phyloP scores from a whole-genome alignment of 768 basidiomycete species.

The Udeniomyces megalosporus region DNA sequence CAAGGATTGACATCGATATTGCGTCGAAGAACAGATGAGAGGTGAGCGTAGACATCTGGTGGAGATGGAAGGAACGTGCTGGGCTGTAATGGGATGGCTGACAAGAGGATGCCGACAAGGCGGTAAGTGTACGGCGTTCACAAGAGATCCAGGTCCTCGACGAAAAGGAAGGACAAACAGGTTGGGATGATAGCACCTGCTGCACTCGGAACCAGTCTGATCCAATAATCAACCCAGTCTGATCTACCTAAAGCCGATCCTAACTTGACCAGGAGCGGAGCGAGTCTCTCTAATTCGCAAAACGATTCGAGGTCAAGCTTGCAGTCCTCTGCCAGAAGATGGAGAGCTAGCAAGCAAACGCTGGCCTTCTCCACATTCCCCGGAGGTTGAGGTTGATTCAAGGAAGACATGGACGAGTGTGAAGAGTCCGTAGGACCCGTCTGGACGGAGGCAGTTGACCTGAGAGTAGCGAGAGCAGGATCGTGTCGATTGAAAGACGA shows the following conservation, averaged over 20 bases:
- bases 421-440: too few relatives aligned
- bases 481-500: conserved; percentile 5
- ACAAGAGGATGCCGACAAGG: background rate
- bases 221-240: conserved; percentile 91
- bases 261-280: conserved; percentile 37
- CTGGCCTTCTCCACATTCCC: background rate
- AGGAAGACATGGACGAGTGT: background rate
- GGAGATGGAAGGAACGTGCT: background rate
- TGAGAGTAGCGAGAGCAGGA: conserved; percentile 18
- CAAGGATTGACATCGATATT: background rate
- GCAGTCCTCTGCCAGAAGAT: conserved; percentile 49
- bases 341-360: conserved; percentile 56
- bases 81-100: background rate
- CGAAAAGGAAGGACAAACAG: background rate
- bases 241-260: conserved; percentile 41
- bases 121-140: too few relatives aligned
- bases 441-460: background rate
- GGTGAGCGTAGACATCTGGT: conserved; percentile 6
- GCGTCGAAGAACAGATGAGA: background rate
- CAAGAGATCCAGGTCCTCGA: too few relatives aligned
- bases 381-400: background rate
- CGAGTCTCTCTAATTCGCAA: conserved; percentile 43
- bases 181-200: background rate
- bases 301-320: conserved; percentile 26
- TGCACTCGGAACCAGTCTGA: conserved; percentile 37